These are phyloP conservation scores for Bruguiera sexangula DNA, from an alignment of 345 rosid genomes.

Conservation along the genomic window DNA sequence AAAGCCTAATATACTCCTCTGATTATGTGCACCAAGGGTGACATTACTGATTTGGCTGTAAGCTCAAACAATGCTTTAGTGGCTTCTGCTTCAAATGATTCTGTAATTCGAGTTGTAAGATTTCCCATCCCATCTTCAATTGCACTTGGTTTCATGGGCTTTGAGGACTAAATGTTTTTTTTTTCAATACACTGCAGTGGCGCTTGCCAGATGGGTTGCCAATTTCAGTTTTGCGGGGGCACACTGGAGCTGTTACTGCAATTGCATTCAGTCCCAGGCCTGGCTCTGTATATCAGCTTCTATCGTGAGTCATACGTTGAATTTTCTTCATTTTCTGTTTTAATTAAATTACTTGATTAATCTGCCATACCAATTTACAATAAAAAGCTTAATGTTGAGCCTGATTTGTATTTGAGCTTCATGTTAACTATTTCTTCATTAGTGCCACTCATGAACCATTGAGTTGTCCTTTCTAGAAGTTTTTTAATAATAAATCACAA, in stretches of 20 bases:
- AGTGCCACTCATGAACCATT: slow-evolving; percentile 1
- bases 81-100: slow-evolving; percentile 97
- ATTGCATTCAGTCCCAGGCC: slow-evolving; percentile 98
- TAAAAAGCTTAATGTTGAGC: slow-evolving; percentile 2
- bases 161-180: slow-evolving; percentile 12
- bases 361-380: slow-evolving; percentile 13
- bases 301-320: slow-evolving; percentile 69
- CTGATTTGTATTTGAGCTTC: slow-evolving; percentile 10
- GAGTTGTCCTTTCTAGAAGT: slow-evolving; percentile 9
- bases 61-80: slow-evolving; percentile 86
- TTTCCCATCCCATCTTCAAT: slow-evolving; percentile 12
- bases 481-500: slow-evolving; percentile 3
- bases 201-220: slow-evolving; percentile 97
- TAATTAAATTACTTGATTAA: slow-evolving; percentile 10
- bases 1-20: slow-evolving; percentile 3
- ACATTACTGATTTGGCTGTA: slow-evolving; percentile 98
- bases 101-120: slow-evolving; percentile 88
- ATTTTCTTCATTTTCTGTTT: slow-evolving; percentile 3
- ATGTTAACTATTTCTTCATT: slow-evolving; percentile 6
- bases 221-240: slow-evolving; percentile 90
- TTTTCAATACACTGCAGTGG: slow-evolving; percentile 55
- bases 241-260: slow-evolving; percentile 94
- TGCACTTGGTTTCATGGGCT: slow-evolving; percentile 13
- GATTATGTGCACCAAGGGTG: slow-evolving; percentile 63
- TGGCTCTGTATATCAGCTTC: slow-evolving; percentile 77